Evolutionary conservation across 1,139 yeast genomes (phyloP).

Genomic region (Hansenula lynferdii): DNA sequence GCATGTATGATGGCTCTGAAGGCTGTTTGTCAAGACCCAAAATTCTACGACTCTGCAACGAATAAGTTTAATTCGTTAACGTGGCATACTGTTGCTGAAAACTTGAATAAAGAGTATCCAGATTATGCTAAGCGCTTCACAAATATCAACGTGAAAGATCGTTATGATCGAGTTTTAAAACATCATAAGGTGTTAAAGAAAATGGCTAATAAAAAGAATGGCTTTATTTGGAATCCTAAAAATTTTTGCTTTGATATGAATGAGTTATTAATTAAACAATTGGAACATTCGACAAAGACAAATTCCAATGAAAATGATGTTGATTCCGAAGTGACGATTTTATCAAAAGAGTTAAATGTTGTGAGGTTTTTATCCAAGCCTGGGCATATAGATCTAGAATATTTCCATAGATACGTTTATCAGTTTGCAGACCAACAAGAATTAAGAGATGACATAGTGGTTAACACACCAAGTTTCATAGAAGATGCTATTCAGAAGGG

Average conservation of each 20-base stretch:
- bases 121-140: conserved; percentile 20
- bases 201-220: conserved; percentile 17
- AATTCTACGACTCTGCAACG: conserved; percentile 11
- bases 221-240: conserved; percentile 19
- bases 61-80: conserved; percentile 14
- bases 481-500: conserved; percentile 20
- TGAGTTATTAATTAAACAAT: conserved; percentile 8
- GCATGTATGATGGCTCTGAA: conserved; percentile 22
- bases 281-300: conserved; percentile 2
- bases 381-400: conserved; percentile 22
- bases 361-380: conserved; percentile 18
- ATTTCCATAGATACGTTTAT: conserved; percentile 19
- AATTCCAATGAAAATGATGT: background rate
- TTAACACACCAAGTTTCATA: conserved; percentile 17
- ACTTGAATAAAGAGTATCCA: conserved; percentile 19
- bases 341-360: conserved; percentile 10
- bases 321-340: too few relatives aligned
- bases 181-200: conserved; percentile 19
- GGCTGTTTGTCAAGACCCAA: conserved; percentile 12
- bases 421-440: conserved; percentile 7
- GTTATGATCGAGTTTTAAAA: conserved; percentile 21
- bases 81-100: conserved; percentile 23
- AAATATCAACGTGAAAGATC: conserved; percentile 22
- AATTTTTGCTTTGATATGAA: conserved; percentile 15
- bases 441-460: conserved; percentile 10